Evolutionary conservation across 1,284 basidiomycete genomes (phyloP).

Genomic region (Cryptococcus amylolentus): DNA sequence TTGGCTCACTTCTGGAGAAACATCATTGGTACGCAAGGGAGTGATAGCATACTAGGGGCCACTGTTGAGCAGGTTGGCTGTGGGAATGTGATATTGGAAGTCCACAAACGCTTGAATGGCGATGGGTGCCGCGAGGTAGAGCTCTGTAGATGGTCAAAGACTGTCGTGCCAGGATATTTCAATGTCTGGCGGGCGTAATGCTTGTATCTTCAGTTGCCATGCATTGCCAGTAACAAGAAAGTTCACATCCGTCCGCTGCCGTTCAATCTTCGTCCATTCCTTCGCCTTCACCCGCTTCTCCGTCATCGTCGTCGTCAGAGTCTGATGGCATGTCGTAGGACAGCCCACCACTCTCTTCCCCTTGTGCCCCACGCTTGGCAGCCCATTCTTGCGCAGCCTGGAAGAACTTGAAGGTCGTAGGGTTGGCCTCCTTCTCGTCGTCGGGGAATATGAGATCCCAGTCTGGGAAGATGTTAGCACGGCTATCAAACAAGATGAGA

Average conservation of each 20-base stretch:
- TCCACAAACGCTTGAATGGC: constrained; percentile 29
- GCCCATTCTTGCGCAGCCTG: constrained; percentile 88
- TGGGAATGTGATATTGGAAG: constrained; percentile 45
- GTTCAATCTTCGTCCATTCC: constrained; percentile 10
- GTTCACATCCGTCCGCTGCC: neutral
- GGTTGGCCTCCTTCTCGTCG: constrained; percentile 87
- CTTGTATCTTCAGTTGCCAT: too few species aligned
- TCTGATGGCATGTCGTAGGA: constrained; percentile 43
- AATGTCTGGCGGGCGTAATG: constrained; percentile 43
- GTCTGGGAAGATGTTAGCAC: constrained; percentile 54
- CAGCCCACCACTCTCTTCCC: constrained; percentile 20
- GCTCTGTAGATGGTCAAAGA: constrained; percentile 32
- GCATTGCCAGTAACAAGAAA: too few species aligned
- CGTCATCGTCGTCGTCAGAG: constrained; percentile 33
- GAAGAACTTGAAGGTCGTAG: constrained; percentile 87
- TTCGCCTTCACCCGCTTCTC: constrained; percentile 15
- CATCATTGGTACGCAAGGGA: too few species aligned
- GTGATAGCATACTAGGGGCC: too few species aligned
- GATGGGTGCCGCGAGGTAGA: constrained; percentile 26
- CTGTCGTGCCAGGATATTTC: constrained; percentile 42
- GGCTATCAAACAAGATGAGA: neutral
- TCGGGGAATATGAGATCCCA: constrained; percentile 94
- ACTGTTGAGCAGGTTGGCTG: constrained; percentile 39
- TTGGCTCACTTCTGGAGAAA: too few species aligned
- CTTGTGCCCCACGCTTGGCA: constrained; percentile 28